Conservation (phyloP, 2,329 filamentous ascomycete species). For the Apiospora rasikravindrae region DNA sequence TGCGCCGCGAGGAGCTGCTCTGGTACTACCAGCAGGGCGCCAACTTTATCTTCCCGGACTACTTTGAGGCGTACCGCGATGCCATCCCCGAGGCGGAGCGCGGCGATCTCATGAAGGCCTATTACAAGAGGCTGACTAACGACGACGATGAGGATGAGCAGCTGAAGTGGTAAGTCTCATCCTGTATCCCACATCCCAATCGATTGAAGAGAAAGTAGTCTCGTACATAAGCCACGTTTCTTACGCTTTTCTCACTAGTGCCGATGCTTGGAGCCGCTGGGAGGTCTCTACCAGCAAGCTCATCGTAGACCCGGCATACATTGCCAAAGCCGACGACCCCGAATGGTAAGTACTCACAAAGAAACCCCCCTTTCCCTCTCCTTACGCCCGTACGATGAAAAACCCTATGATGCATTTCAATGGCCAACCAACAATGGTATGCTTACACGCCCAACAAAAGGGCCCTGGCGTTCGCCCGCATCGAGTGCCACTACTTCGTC, state of each 20-base stretch:
- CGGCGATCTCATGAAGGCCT: slow-evolving; percentile 41
- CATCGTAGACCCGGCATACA: slow-evolving; percentile 34
- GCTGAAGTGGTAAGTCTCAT: slow-evolving; percentile 32
- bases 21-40: slow-evolving; percentile 41
- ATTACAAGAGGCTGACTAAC: slow-evolving; percentile 45
- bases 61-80: slow-evolving; percentile 42
- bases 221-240: background rate
- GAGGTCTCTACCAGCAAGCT: slow-evolving; percentile 35
- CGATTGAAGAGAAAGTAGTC: background rate
- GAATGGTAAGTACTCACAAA: slow-evolving; percentile 31
- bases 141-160: slow-evolving; percentile 39
- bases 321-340: slow-evolving; percentile 33
- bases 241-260: slow-evolving; percentile 25
- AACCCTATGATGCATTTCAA: background rate
- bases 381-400: background rate
- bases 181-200: background rate
- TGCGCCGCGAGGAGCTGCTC: slow-evolving; percentile 43
- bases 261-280: slow-evolving; percentile 35
- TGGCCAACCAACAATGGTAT: background rate
- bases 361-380: slow-evolving; percentile 22
- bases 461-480: slow-evolving; percentile 43
- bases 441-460: background rate
- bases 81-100: slow-evolving; percentile 45
- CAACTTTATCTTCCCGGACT: slow-evolving; percentile 44
- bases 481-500: slow-evolving; percentile 50